These are phyloP conservation scores for Calonectria honghensis DNA, from an alignment of 2,329 filamentous ascomycete genomes.

Conservation along the genomic window DNA sequence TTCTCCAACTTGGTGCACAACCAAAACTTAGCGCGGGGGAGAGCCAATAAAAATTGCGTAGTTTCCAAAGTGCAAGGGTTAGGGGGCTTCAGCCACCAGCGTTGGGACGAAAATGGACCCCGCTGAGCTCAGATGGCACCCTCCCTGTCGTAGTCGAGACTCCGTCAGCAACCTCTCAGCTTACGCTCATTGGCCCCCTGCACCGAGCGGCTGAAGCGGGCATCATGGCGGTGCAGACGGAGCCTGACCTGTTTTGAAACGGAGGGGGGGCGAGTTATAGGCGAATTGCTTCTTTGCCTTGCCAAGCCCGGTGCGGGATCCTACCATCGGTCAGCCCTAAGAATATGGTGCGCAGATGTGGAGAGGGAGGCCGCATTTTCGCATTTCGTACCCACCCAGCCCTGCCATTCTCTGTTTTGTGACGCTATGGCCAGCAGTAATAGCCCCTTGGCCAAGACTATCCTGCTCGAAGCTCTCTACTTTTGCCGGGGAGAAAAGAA, in stretches of 20 bases:
- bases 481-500: too few species aligned
- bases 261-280: not conserved
- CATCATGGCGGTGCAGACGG: constrained; percentile 2
- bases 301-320: not conserved
- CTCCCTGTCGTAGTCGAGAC: not conserved
- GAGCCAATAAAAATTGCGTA: not conserved
- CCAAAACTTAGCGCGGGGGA: too few species aligned
- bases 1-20: too few species aligned
- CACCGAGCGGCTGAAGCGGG: not conserved
- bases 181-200: not conserved
- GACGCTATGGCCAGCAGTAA: not conserved
- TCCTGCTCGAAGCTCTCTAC: too few species aligned
- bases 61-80: not conserved
- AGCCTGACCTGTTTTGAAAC: not conserved
- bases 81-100: not conserved
- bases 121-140: constrained; percentile 10
- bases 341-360: not conserved
- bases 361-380: constrained; percentile 6
- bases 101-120: not conserved
- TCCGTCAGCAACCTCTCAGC: not conserved
- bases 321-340: not conserved
- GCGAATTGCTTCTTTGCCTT: not conserved
- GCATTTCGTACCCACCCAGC: constrained; percentile 11
- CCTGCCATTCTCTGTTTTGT: not conserved
- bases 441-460: too few species aligned